phyloP scores from a whole-genome alignment of 2,329 filamentous ascomycete genomes.

The Podosphaera aphanis region DNA sequence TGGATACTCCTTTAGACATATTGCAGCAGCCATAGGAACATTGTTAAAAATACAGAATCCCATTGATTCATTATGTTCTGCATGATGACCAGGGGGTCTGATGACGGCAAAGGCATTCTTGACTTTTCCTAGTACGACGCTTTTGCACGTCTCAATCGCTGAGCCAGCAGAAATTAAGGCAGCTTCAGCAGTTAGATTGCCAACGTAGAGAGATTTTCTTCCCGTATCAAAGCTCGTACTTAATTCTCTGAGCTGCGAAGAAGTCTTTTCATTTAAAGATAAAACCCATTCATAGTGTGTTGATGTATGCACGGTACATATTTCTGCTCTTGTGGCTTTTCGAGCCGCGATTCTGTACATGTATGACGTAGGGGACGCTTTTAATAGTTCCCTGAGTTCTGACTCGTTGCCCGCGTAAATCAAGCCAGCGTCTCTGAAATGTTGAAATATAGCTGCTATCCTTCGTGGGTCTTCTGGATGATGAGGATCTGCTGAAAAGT shows the following conservation, averaged over 20 bases:
- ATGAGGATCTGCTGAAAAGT: constrained; percentile 48
- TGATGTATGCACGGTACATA: constrained; percentile 55
- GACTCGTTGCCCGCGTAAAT: constrained; percentile 38
- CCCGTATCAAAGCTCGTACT: constrained; percentile 37
- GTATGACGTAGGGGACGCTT: constrained; percentile 31
- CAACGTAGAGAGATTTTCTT: constrained; percentile 62
- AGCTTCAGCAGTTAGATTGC: constrained; percentile 57
- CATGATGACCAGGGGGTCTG: constrained; percentile 83
- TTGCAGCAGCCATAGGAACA: constrained; percentile 72
- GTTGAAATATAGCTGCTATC: constrained; percentile 81
- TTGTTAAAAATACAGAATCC: constrained; percentile 98
- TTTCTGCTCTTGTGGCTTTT: constrained; percentile 55
- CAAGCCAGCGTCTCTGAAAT: constrained; percentile 60
- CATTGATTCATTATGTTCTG: constrained; percentile 64
- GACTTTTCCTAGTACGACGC: constrained; percentile 60
- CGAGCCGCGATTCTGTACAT: constrained; percentile 62
- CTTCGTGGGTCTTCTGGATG: constrained; percentile 87
- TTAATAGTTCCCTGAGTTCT: constrained; percentile 28
- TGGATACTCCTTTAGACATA: constrained; percentile 63
- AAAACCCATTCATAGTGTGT: constrained; percentile 62
- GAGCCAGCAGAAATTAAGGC: constrained; percentile 71
- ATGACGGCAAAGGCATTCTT: constrained; percentile 95
- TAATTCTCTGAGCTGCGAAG: constrained; percentile 42
- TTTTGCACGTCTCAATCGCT: constrained; percentile 84
- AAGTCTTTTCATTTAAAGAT: constrained; percentile 26